These are phyloP conservation scores for Geotrichum bryndzae DNA, from an alignment of 1,139 yeast genomes.

Conservation along the genomic window DNA sequence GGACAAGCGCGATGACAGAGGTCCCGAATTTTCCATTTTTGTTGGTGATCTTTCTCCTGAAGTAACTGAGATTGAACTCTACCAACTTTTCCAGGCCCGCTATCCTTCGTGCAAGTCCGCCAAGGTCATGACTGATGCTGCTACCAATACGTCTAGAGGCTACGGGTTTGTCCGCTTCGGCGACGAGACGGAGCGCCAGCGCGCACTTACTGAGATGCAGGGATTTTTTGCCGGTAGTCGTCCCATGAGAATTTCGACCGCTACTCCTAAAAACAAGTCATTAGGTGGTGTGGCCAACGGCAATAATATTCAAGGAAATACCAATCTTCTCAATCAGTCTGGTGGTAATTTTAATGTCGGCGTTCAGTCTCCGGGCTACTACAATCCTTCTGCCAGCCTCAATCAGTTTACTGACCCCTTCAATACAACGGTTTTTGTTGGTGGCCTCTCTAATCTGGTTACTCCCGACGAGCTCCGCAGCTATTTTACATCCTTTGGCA, in stretches of 20 bases:
- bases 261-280: conserved; percentile 56
- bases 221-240: conserved; percentile 69
- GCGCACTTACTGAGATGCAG: conserved; percentile 77
- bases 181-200: conserved; percentile 62
- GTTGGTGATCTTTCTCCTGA: conserved; percentile 81
- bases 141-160: conserved; percentile 71
- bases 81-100: conserved; percentile 61
- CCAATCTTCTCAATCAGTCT: conserved; percentile 14
- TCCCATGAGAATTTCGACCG: conserved; percentile 70
- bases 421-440: conserved; percentile 92
- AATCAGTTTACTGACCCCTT: conserved; percentile 65
- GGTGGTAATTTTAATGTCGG: conserved; percentile 23
- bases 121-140: conserved; percentile 78
- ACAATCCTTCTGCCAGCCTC: conserved; percentile 36
- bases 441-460: conserved; percentile 74
- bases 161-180: conserved; percentile 88
- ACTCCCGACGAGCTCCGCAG: conserved; percentile 69
- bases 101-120: conserved; percentile 78
- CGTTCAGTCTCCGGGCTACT: conserved; percentile 31
- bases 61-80: conserved; percentile 64
- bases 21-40: conserved; percentile 65
- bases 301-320: conserved; percentile 6
- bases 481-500: conserved; percentile 78
- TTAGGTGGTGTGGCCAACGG: conserved; percentile 20
- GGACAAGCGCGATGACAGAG: conserved; percentile 34